Percentiles rank a stretch among this genome's conserved stretches.
Conservation (phyloP, 371 early-diverging fungal species). For the Mortierella sp. region DNA sequence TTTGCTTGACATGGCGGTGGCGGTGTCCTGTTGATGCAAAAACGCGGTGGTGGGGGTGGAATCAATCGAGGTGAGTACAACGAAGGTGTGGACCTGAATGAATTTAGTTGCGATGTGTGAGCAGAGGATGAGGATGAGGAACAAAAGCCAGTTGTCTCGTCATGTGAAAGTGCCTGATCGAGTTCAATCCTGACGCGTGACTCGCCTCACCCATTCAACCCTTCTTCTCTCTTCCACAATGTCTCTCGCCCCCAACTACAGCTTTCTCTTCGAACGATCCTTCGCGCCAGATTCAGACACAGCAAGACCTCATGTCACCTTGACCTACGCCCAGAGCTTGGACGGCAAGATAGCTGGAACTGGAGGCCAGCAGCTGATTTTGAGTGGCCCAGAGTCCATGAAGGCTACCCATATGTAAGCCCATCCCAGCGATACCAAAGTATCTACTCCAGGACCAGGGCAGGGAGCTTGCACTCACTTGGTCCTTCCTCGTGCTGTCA, state of each 20-base stretch:
- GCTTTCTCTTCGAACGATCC: slow-evolving; percentile 24
- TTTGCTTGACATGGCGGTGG: slow-evolving; percentile 64
- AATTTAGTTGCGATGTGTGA: too few relatives aligned
- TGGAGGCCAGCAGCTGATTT: slow-evolving; percentile 67
- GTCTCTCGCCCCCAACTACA: slow-evolving; percentile 10
- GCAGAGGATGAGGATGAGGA: not conserved
- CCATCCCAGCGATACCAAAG: not conserved
- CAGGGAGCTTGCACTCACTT: not conserved
- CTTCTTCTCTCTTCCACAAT: not conserved
- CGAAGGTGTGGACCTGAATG: too few relatives aligned
- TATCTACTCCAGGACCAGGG: not conserved
- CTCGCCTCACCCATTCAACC: not conserved
- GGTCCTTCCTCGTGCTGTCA: not conserved
- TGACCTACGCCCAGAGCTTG: slow-evolving; percentile 92
- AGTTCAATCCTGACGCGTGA: not conserved
- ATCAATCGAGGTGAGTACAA: not conserved
- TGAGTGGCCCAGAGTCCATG: slow-evolving; percentile 84
- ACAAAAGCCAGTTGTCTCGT: not conserved
- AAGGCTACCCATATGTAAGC: slow-evolving; percentile 76
- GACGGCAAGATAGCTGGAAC: slow-evolving; percentile 84
- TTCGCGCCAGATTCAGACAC: slow-evolving; percentile 7
- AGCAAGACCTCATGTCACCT: slow-evolving; percentile 64
- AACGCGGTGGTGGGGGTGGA: not conserved
- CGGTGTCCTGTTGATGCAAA: not conserved
- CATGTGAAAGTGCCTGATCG: too few relatives aligned